A percentile compares a stretch with the other conserved stretches of the same genome.
phyloP scores from a whole-genome alignment of 1,284 basidiomycete species.

The Rhodotorula mucilaginosa region DNA sequence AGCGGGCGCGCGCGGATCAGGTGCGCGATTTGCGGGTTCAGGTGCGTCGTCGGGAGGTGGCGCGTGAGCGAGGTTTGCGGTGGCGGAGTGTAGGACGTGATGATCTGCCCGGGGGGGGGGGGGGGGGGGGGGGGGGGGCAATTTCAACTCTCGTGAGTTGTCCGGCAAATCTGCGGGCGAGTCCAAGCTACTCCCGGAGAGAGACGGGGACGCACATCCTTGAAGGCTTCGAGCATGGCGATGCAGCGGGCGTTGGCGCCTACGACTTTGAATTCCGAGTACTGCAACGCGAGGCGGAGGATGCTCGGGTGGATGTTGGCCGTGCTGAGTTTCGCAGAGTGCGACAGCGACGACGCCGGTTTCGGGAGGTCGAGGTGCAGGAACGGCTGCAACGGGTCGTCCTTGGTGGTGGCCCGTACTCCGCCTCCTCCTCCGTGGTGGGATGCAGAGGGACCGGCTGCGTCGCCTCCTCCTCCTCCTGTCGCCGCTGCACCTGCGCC shows the following conservation, averaged over 20 bases:
- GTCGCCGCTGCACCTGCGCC: background rate
- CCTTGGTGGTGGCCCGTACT: background rate
- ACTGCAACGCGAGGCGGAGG: conserved; percentile 72
- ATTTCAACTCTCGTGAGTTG: background rate
- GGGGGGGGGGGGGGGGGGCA: too few relatives aligned
- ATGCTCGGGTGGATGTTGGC: conserved; percentile 80
- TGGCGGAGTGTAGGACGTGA: conserved; percentile 80
- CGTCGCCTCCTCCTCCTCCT: background rate
- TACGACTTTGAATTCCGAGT: conserved; percentile 78
- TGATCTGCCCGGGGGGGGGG: conserved; percentile 59
- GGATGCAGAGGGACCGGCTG: background rate
- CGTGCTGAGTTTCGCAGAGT: conserved; percentile 52
- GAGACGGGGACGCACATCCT: conserved; percentile 59
- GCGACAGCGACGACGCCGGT: conserved; percentile 32
- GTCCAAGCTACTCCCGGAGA: background rate
- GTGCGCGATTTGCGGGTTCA: conserved; percentile 87
- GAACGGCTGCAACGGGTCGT: conserved; percentile 40
- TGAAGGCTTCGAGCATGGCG: conserved; percentile 78
- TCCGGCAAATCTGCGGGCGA: background rate
- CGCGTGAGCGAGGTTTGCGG: conserved; percentile 76
- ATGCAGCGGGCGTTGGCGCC: conserved; percentile 86
- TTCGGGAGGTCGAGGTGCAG: conserved; percentile 43
- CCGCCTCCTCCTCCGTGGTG: background rate
- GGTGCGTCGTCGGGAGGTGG: conserved; percentile 73
- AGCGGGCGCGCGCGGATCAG: conserved; percentile 81